A percentile compares a stretch with the other conserved stretches of the same genome.
Conservation (phyloP, 306 rosid genomes). For the Castanea mollissima region DNA sequence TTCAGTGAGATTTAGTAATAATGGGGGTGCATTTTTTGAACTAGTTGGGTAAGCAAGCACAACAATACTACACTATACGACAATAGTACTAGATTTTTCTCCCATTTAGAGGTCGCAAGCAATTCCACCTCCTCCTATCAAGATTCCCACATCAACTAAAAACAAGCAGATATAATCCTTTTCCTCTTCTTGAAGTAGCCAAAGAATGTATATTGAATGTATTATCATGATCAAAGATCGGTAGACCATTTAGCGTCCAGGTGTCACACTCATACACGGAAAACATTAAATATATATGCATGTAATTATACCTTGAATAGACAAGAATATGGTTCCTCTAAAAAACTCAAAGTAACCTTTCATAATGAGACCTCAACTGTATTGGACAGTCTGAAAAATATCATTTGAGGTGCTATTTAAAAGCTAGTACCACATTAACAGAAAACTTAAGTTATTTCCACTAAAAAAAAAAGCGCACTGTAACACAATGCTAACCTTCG, state of each 20-base stretch:
- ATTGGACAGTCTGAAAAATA: neutral
- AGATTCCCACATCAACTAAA: neutral
- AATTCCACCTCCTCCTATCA: neutral
- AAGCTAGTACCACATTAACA: neutral
- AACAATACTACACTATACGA: neutral
- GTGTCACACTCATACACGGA: neutral
- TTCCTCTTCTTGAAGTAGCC: neutral
- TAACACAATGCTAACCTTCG: conserved; percentile 61
- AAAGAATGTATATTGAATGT: neutral
- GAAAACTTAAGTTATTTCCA: neutral
- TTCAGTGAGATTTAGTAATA: neutral
- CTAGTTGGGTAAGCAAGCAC: neutral
- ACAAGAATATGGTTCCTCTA: neutral
- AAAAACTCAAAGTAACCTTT: neutral
- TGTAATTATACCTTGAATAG: neutral
- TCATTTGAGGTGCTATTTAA: neutral
- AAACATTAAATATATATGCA: neutral
- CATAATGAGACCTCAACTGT: neutral
- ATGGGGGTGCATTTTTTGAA: neutral
- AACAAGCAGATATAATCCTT: neutral
- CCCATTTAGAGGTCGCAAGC: neutral
- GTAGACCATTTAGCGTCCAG: neutral
- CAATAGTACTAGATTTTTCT: neutral
- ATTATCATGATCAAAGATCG: neutral
- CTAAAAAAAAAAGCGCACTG: neutral